Evolutionary conservation across 208 protist species (phyloP), one percentile per base, ranked within the genome.

Genomic region (Strigomonas culicis): DNA sequence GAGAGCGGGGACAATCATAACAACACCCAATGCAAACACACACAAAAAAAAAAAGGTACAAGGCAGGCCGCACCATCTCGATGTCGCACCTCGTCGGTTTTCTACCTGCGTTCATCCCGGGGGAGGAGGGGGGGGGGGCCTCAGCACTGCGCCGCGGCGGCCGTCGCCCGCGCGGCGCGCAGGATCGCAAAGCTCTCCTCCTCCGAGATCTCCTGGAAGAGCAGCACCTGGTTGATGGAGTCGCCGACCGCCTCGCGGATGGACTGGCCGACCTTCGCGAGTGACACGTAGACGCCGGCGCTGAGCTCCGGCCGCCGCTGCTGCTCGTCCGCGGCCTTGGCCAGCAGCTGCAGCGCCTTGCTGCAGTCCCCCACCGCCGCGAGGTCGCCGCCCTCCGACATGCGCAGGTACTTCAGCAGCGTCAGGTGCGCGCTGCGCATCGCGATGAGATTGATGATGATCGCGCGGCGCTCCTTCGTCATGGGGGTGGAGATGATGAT

Each of bases 371-470:
- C 36, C 22, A 92, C 77, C 19, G 79, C 70, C 17, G 81, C 72
- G 0, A 63, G 55, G 58, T 95, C 76, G 25, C 72, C 70, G 25
- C 63, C 75, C 28, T 82, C 82, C 7, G 85, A 72, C 43, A 92
- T 59, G 50, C 83, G 84, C 19, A 95, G 61, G 58, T 90, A 90
- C 72, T 93, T 92, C 31, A 92, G 61, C 19, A 95, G 52, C 4
- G 82, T 80, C 30, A 95, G 68, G 66, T 95, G 84, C 0, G 75
- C 86, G 34, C 84, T 80, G 19, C 83, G 78, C 49, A 82, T 67
- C 2, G 72, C 80, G 8, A 92, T 68, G 27, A 92, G 70, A 27
- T 78, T 55, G 19, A 95, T 43, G 13, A 86, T 70, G 21, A 89
- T 13, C 34, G 62, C 30, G 1, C 73, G 50, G 13, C 86, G 70